Percentiles rank a stretch among this genome's conserved stretches.
phyloP scores from a whole-genome alignment of 805 yeast genomes.

The Saccharomycopsis amapae region DNA sequence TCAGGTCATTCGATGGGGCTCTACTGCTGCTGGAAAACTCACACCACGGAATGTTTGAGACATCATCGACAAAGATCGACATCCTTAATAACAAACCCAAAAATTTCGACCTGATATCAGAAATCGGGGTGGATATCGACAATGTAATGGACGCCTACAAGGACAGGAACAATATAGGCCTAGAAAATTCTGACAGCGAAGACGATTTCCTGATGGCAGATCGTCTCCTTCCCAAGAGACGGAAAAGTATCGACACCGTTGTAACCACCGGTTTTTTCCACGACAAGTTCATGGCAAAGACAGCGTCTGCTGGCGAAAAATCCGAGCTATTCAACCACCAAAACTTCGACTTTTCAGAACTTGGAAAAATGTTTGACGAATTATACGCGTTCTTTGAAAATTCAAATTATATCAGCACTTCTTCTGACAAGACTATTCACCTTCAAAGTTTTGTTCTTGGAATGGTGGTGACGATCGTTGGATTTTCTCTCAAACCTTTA shows the following conservation, averaged over 20 bases:
- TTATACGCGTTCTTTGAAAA: too few relatives aligned
- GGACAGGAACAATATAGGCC: not conserved
- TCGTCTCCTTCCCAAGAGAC: not conserved
- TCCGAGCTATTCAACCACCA: too few relatives aligned
- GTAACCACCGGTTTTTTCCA: conserved; percentile 20
- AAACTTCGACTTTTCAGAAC: too few relatives aligned
- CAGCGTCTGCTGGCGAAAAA: not conserved
- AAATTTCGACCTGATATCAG: not conserved
- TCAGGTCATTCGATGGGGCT: too few relatives aligned
- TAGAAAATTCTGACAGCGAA: not conserved
- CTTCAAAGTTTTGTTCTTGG: conserved; percentile 15
- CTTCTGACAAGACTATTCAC: conserved; percentile 5
- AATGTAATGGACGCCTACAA: too few relatives aligned
- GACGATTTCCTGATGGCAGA: not conserved
- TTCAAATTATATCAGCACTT: conserved; percentile 2
- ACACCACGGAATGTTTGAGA: too few relatives aligned
- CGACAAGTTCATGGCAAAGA: conserved; percentile 9
- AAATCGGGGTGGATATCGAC: too few relatives aligned
- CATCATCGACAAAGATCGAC: too few relatives aligned
- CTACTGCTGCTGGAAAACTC: too few relatives aligned
- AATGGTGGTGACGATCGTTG: not conserved
- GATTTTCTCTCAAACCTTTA: conserved; percentile 4
- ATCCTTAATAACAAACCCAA: too few relatives aligned
- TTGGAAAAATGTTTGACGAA: too few relatives aligned
- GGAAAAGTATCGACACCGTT: conserved; percentile 15